phyloP scores from a whole-genome alignment of 73 alveolate species.

The Symbiodinium natans region DNA sequence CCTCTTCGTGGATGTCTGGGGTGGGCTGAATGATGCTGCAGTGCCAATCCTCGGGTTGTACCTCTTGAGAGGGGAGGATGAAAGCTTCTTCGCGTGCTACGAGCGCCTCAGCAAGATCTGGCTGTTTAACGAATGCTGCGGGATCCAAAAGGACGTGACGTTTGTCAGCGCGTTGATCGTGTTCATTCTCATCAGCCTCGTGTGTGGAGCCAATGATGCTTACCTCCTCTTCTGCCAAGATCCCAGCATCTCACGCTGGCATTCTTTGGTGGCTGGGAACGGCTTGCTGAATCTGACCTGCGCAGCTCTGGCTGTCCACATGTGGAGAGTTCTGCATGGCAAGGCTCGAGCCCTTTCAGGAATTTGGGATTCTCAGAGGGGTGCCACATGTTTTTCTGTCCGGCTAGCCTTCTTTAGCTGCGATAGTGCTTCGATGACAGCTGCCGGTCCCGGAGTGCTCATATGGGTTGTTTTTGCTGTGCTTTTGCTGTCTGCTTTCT shows the following conservation, averaged over 20 bases:
- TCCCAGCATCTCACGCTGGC: not conserved
- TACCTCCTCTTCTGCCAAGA: not conserved
- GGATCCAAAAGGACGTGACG: constrained; percentile 54
- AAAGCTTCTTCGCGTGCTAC: constrained; percentile 24
- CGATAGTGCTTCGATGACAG: too few species aligned
- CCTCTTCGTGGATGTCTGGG: constrained; percentile 44
- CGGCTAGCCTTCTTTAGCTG: too few species aligned
- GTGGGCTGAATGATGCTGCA: constrained; percentile 49
- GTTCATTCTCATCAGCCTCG: not conserved
- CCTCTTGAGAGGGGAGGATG: constrained; percentile 32
- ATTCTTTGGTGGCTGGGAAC: not conserved
- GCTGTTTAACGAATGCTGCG: constrained; percentile 85
- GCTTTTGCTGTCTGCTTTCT: too few species aligned
- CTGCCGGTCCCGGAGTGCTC: too few species aligned
- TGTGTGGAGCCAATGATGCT: not conserved
- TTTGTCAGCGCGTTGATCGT: not conserved
- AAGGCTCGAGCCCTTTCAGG: not conserved
- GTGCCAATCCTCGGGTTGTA: constrained; percentile 61
- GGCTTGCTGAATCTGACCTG: not conserved
- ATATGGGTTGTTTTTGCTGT: too few species aligned
- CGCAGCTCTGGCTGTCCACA: constrained; percentile 28
- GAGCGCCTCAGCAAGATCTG: constrained; percentile 73
- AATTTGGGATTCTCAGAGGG: too few species aligned
- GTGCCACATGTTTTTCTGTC: too few species aligned
- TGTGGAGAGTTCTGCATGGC: constrained; percentile 76